Conservation (phyloP, 805 yeast genomes). For the Maudiozyma bulderi region DNA sequence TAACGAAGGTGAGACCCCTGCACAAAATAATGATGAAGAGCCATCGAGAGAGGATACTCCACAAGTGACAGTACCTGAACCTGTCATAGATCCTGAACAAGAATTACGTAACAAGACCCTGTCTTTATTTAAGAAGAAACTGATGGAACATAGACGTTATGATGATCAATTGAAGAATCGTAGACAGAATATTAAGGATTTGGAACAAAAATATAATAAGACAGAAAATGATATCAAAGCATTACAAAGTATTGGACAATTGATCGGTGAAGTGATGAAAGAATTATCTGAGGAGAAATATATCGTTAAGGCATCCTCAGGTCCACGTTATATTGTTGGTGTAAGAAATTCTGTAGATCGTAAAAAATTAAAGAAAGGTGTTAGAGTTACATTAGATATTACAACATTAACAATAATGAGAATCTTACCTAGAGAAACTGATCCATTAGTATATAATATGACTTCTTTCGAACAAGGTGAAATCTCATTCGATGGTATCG, state of each 20-base stretch:
- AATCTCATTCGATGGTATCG: constrained; percentile 86
- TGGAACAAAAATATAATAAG: constrained; percentile 77
- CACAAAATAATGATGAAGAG: not conserved
- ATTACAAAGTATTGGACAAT: constrained; percentile 91
- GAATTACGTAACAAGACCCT: constrained; percentile 60
- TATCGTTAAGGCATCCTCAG: constrained; percentile 92
- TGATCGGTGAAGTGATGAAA: constrained; percentile 93
- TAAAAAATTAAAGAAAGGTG: constrained; percentile 79
- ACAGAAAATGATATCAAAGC: constrained; percentile 97
- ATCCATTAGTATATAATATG: constrained; percentile 96
- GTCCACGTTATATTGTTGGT: constrained; percentile 96
- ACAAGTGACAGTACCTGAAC: constrained; percentile 25
- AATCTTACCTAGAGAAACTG: constrained; percentile 93
- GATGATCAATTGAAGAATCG: constrained; percentile 82
- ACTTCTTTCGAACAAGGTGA: constrained; percentile 97
- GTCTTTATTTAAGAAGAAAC: constrained; percentile 68
- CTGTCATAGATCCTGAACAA: constrained; percentile 48
- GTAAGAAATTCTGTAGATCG: constrained; percentile 88
- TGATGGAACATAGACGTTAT: constrained; percentile 89
- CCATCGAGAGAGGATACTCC: not conserved
- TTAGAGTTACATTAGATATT: constrained; percentile 93
- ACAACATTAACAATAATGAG: constrained; percentile 97
- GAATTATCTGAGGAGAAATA: constrained; percentile 90
- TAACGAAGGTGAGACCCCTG: not conserved
- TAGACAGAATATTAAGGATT: constrained; percentile 70